Base-by-base conservation (phyloP, 441 rosid species). In the Erysimum pusillum region DNA sequence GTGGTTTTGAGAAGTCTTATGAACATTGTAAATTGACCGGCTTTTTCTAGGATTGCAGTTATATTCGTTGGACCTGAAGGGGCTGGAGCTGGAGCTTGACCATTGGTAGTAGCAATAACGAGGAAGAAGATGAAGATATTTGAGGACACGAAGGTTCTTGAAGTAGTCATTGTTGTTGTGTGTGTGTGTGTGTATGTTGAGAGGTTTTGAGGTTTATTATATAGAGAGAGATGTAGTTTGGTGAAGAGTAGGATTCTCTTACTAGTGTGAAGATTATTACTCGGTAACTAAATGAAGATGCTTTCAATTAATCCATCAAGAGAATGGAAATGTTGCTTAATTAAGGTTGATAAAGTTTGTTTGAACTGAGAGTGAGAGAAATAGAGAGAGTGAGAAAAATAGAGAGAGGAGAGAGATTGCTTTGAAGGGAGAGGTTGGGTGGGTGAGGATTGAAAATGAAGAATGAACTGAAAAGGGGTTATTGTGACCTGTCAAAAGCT, bases 11-110 rank as follows among this genome's bases (percentile, higher is more conserved):
- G 77, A 10, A 95, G 83, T 82, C 89, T 79, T 15, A 92, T 88
- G 35, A 91, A 85, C 58, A 82, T 66, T 28, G 95, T 85, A 85
- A 83, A 95, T 56, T 95, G 99, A 35, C 98, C 98, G 0, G 86
- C 91, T 71, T 91, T 92, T 81, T 90, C 96, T 5, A 95, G 88
- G 69, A 92, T 74, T 5, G 89, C 87, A 0, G 96, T 89, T 77
- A 92, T 85, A 79, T 95, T 95, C 51, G 87, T 83, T 1, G 87
- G 85, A 17, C 86, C 84, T 0, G 97, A 70, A 2, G 90, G 87
- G 3, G 91, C 63, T 0, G 85, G 89, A 18, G 79, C 45, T 58
- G 90, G 97, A 71, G 96, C 90, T 3, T 79, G 78, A 62, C 54
- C 81, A 72, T 72, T 34, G 2, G 62, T 63, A 44, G 79, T 68